Base-by-base conservation (phyloP, 1,284 basidiomycete genomes). In the Puccinia hordei region DNA sequence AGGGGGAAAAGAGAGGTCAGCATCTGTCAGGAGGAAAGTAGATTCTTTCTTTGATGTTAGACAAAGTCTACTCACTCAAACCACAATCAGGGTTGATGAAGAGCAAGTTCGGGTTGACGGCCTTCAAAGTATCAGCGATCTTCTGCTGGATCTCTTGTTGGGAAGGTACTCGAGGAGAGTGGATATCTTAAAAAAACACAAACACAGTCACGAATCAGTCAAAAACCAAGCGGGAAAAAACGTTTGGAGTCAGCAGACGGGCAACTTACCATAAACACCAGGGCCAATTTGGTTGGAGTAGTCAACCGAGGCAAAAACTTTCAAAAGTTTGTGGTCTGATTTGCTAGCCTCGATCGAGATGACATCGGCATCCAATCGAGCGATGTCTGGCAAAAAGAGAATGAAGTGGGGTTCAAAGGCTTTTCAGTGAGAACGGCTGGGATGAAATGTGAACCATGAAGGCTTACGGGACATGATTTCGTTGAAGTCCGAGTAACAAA, bases 261-360 rank as follows among this genome's bases (percentile, higher is more conserved):
- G 85, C 83, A 81, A 85, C 84, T 83, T 73, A 81, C 79, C 80
- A 24, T 82, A 81, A 10, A 75, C 93, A 91, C 95, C 96, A 71
- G 97, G 96, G 83, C 97, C 97, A 85, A 99, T 98, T 88, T 94
- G 91, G 90, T 97, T 98, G 82, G 94, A 93, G 90, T 99, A 99
- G 80, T 93, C 93, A 87, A 93, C 93, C 83, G 92, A 89, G 89
- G 93, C 91, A 92, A 99, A 99, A 85, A 94, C 94, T 83, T 92
- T 90, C 85, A 99, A 89, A 82, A 99, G 90, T 89, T 99, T 98
- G 91, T 97, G 92, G 89, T 96, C 94, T 85, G 91, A 92, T 92
- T 97, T 97, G 83, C 94, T 95, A 10, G 73, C 80, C 53, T 75
- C 73, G 86, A 99, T 98, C 77, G 95, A 98, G 89, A 99, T 98